Percentiles rank a stretch among this genome's conserved stretches.
These are phyloP conservation scores for Filobasidium uniguttulatum DNA, from an alignment of 1,284 basidiomycete species.

Conservation along the genomic window DNA sequence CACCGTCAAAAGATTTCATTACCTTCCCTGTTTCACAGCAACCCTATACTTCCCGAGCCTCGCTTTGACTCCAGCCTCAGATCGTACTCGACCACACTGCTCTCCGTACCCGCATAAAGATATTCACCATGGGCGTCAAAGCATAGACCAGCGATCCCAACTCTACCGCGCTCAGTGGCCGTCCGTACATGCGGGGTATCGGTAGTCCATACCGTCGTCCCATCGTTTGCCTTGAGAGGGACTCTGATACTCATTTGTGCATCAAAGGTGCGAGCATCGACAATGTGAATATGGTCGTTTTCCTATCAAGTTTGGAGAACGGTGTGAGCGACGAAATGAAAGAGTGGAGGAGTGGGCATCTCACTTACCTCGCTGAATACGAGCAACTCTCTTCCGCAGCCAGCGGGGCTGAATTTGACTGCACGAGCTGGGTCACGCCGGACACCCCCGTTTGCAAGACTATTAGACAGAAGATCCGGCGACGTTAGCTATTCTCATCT, in stretches of 20 bases:
- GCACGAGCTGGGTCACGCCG: conserved; percentile 31
- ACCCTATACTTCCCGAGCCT: conserved; percentile 3
- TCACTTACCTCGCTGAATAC: conserved; percentile 32
- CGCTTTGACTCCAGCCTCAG: conserved; percentile 18
- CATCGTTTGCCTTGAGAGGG: conserved; percentile 17
- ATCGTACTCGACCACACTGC: conserved; percentile 36
- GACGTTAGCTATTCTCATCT: no score
- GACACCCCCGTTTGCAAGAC: no score
- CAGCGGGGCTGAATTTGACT: conserved; percentile 36
- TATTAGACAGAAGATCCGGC: no score
- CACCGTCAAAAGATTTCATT: no score
- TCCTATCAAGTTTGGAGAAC: conserved; percentile 20
- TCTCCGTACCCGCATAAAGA: conserved; percentile 35
- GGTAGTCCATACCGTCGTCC: conserved; percentile 8
- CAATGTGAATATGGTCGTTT: conserved; percentile 33
- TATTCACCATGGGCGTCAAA: conserved; percentile 35
- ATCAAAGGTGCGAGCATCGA: conserved; percentile 35
- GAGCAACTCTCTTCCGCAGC: conserved; percentile 30
- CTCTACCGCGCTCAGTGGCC: conserved; percentile 23
- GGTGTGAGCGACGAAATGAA: background rate
- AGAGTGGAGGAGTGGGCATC: background rate
- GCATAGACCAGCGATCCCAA: conserved; percentile 31
- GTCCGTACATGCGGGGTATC: conserved; percentile 6
- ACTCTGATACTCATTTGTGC: conserved; percentile 32
- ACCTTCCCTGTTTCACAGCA: no score